A percentile compares a stretch with the other conserved stretches of the same genome.
These are phyloP conservation scores for Nakaseomyces bracarensis DNA, from an alignment of 1,139 yeast genomes.

Conservation along the genomic window DNA sequence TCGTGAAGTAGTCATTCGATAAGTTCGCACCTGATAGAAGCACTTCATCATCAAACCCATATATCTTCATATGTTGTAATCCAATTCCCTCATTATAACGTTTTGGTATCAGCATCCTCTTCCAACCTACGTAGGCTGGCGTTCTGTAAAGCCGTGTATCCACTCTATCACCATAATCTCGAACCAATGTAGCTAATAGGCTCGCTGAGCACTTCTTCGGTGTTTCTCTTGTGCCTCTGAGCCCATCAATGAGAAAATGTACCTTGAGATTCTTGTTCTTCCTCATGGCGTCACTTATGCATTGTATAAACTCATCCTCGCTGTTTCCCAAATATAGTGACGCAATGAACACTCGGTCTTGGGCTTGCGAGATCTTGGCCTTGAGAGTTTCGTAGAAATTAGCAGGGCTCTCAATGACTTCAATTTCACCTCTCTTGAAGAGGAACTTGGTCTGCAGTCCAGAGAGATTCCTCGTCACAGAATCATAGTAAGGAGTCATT, in stretches of 20 bases:
- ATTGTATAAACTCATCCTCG: slow-evolving; percentile 65
- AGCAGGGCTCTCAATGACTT: slow-evolving; percentile 55
- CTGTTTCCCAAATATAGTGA: slow-evolving; percentile 80
- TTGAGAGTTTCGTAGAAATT: slow-evolving; percentile 62
- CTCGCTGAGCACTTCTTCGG: slow-evolving; percentile 75
- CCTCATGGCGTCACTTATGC: slow-evolving; percentile 50
- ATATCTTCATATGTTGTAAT: slow-evolving; percentile 92
- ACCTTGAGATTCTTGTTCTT: slow-evolving; percentile 56
- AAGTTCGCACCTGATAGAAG: slow-evolving; percentile 87
- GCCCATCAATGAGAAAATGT: slow-evolving; percentile 72
- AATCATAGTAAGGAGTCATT: slow-evolving; percentile 2
- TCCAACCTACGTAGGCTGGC: slow-evolving; percentile 69
- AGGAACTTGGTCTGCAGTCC: slow-evolving; percentile 38
- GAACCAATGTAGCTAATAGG: slow-evolving; percentile 57
- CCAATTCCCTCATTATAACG: slow-evolving; percentile 89
- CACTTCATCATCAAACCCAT: slow-evolving; percentile 88
- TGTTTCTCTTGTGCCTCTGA: slow-evolving; percentile 89
- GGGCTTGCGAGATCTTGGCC: slow-evolving; percentile 45
- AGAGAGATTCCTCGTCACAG: background rate
- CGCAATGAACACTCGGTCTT: slow-evolving; percentile 64
- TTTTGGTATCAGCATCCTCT: slow-evolving; percentile 60
- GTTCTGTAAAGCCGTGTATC: slow-evolving; percentile 83
- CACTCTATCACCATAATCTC: slow-evolving; percentile 63
- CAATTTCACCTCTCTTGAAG: slow-evolving; percentile 50
- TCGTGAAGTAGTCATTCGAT: slow-evolving; percentile 86